Conservation (phyloP, 805 yeast species). For the Cephaloascus fragrans region DNA sequence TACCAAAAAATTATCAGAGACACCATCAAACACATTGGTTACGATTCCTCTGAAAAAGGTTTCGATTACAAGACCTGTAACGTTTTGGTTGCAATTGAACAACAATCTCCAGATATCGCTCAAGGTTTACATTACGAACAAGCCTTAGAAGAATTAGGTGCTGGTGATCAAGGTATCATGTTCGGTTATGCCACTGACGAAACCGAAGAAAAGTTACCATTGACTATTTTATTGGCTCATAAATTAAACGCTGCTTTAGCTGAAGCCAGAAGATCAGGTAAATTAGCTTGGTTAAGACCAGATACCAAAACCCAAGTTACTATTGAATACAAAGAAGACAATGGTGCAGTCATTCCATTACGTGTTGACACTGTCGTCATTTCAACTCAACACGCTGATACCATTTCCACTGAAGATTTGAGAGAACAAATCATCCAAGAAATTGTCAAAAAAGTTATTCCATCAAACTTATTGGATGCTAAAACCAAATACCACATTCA, state of each 20-base stretch:
- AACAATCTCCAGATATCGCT: constrained; percentile 98
- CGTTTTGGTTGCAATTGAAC: constrained; percentile 97
- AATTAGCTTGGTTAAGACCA: constrained; percentile 95
- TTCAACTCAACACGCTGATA: constrained; percentile 97
- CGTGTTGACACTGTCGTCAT: constrained; percentile 98
- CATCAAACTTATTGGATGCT: constrained; percentile 83
- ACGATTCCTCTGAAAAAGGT: constrained; percentile 92
- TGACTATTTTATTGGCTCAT: constrained; percentile 90
- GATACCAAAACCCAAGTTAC: constrained; percentile 99
- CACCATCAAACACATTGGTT: constrained; percentile 97
- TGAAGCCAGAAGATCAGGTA: constrained; percentile 93
- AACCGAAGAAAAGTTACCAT: constrained; percentile 94
- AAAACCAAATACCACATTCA: constrained; percentile 96
- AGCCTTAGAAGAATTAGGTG: constrained; percentile 95
- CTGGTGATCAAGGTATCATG: constrained; percentile 99
- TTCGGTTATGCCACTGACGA: constrained; percentile 99
- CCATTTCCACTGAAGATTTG: constrained; percentile 86
- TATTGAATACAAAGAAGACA: constrained; percentile 86
- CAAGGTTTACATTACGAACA: constrained; percentile 97
- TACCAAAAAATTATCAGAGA: constrained; percentile 97
- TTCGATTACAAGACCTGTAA: constrained; percentile 99
- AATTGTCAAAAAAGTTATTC: constrained; percentile 86
- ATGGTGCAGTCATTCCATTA: constrained; percentile 90
- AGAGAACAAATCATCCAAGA: constrained; percentile 71
- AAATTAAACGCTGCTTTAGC: constrained; percentile 95